These are phyloP conservation scores for Trichothecium roseum DNA, from an alignment of 2,329 filamentous ascomycete genomes.

Conservation along the genomic window DNA sequence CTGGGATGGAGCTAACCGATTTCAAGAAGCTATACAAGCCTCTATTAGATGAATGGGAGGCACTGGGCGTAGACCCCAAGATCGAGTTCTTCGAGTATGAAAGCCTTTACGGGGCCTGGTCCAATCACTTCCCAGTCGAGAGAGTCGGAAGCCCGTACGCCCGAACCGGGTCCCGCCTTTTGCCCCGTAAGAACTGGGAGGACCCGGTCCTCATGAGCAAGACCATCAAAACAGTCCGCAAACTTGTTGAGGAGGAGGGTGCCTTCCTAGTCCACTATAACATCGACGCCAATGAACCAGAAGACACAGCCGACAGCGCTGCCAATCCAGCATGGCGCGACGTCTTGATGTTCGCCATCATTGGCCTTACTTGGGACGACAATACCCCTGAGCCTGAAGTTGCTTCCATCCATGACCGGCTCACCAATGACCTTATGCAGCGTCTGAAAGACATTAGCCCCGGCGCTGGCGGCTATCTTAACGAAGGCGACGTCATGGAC, in stretches of 20 bases:
- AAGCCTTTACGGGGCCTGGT: constrained; percentile 25
- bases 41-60: constrained; percentile 16
- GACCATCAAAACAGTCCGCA: constrained; percentile 11
- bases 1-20: constrained; percentile 19
- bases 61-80: constrained; percentile 17
- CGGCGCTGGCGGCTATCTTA: constrained; percentile 15
- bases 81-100: constrained; percentile 22
- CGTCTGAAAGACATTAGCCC: constrained; percentile 16
- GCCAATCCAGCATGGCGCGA: constrained; percentile 37
- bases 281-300: constrained; percentile 11
- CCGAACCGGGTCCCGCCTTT: constrained; percentile 25
- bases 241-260: constrained; percentile 12
- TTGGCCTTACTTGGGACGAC: constrained; percentile 10
- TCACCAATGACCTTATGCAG: constrained; percentile 19
- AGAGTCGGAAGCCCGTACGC: constrained; percentile 10
- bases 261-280: constrained; percentile 14
- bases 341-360: constrained; percentile 23
- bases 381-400: constrained; percentile 7
- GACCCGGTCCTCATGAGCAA: constrained; percentile 7
- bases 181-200: constrained; percentile 21
- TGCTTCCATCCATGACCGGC: constrained; percentile 14
- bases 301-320: constrained; percentile 17
- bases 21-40: constrained; percentile 21
- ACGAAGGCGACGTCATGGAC: constrained; percentile 20
- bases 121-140: constrained; percentile 24